Conservation (phyloP, 306 rosid genomes). For the Calophaca sinica region DNA sequence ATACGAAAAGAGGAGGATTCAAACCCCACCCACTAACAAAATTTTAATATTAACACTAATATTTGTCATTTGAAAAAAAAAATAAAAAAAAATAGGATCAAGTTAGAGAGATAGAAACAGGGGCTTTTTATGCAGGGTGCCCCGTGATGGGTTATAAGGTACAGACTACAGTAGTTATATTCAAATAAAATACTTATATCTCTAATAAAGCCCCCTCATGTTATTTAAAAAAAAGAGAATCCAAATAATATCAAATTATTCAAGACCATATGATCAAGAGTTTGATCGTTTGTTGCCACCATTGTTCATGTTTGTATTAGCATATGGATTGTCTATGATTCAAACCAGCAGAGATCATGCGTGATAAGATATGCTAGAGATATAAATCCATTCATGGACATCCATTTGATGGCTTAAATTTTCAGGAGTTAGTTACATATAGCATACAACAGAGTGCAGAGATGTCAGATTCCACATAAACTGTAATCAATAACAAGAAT, state of each 20-base stretch:
- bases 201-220: neutral
- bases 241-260: neutral
- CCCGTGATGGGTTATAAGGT: neutral
- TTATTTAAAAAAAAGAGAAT: neutral
- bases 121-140: neutral
- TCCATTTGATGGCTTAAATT: neutral
- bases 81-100: neutral
- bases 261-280: slow-evolving; percentile 20
- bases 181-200: neutral
- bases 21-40: too few relatives aligned
- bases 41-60: too few relatives aligned
- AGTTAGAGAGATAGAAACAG: neutral
- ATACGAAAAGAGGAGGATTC: too few relatives aligned
- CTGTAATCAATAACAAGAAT: neutral
- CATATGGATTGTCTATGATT: neutral
- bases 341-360: neutral
- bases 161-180: too few relatives aligned
- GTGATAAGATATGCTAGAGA: neutral
- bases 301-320: neutral
- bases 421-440: neutral
- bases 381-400: neutral
- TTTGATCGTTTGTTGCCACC: neutral
- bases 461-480: neutral
- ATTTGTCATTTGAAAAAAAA: too few relatives aligned
- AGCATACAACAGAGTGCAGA: too few relatives aligned